Percentiles rank a stretch among this genome's conserved stretches.
Evolutionary conservation across 2,329 filamentous ascomycete species (phyloP).

Genomic region (Taxawa tesnikishii): DNA sequence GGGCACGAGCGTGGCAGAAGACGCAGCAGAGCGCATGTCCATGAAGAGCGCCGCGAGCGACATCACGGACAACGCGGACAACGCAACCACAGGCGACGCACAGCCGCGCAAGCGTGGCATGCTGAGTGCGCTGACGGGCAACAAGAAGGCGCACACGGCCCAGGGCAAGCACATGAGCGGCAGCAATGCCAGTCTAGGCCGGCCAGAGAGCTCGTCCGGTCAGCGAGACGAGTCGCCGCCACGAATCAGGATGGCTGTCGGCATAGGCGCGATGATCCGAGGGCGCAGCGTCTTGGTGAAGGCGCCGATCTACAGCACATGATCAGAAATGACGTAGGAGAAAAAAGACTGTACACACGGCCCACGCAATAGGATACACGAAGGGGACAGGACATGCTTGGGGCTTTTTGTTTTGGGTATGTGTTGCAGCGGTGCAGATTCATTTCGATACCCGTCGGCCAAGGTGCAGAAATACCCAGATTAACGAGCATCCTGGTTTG

Average conservation of each 20-base stretch:
- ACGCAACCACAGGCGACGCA: slow-evolving; percentile 9
- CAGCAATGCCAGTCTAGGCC: slow-evolving; percentile 23
- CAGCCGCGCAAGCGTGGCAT: slow-evolving; percentile 22
- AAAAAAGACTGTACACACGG: too few relatives aligned
- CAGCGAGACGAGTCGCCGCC: slow-evolving; percentile 28
- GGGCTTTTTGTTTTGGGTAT: too few relatives aligned
- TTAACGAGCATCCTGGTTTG: too few relatives aligned
- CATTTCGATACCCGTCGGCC: too few relatives aligned
- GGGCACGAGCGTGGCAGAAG: slow-evolving; percentile 27
- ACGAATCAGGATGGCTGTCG: slow-evolving; percentile 34
- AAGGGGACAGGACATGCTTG: too few relatives aligned
- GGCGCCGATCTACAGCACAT: slow-evolving; percentile 21
- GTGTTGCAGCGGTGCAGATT: too few relatives aligned
- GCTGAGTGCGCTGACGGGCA: slow-evolving; percentile 29
- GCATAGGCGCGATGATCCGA: slow-evolving; percentile 34
- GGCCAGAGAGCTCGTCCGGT: slow-evolving; percentile 27
- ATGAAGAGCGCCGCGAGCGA: slow-evolving; percentile 23
- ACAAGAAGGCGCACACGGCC: slow-evolving; percentile 21
- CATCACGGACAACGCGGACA: slow-evolving; percentile 16
- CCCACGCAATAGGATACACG: too few relatives aligned
- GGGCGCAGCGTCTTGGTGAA: slow-evolving; percentile 37
- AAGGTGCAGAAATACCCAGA: too few relatives aligned
- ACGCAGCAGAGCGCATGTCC: slow-evolving; percentile 28
- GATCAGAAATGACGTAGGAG: too few relatives aligned
- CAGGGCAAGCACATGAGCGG: slow-evolving; percentile 24